Evolutionary conservation across 2,329 filamentous ascomycete genomes (phyloP).

Genomic region (Pseudogymnoascus sp.): DNA sequence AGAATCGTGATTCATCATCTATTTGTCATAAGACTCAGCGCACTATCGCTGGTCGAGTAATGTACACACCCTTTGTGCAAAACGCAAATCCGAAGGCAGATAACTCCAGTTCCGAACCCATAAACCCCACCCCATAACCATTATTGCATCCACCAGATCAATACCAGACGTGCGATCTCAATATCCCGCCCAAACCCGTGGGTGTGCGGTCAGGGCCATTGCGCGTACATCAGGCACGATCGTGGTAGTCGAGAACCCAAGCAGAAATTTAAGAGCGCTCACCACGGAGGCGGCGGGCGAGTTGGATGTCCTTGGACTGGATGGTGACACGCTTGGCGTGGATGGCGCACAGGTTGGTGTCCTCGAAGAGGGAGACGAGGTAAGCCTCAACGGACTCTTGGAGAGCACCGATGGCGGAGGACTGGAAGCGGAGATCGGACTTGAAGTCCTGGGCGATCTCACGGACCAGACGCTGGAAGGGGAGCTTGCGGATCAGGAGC

Average conservation of each 20-base stretch:
- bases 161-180: slow-evolving; percentile 2
- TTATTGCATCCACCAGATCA: slow-evolving; percentile 8
- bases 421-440: slow-evolving; percentile 95
- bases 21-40: slow-evolving; percentile 23
- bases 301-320: slow-evolving; percentile 91
- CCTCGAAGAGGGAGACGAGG: slow-evolving; percentile 95
- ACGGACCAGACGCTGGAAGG: slow-evolving; percentile 94
- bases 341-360: slow-evolving; percentile 97
- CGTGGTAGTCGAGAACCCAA: slow-evolving; percentile 9
- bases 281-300: slow-evolving; percentile 88
- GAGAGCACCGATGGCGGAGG: slow-evolving; percentile 90
- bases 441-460: slow-evolving; percentile 97
- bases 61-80: slow-evolving; percentile 23
- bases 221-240: slow-evolving; percentile 12
- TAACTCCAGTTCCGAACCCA: slow-evolving; percentile 15
- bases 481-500: slow-evolving; percentile 92
- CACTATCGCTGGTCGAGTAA: slow-evolving; percentile 24
- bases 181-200: slow-evolving; percentile 2
- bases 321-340: slow-evolving; percentile 99
- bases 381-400: slow-evolving; percentile 99
- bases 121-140: slow-evolving; percentile 14
- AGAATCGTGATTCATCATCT: slow-evolving; percentile 10
- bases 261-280: slow-evolving; percentile 65
- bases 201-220: slow-evolving; percentile 11
- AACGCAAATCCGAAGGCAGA: slow-evolving; percentile 14